Evolutionary conservation across 768 basidiomycete species (phyloP), one percentile per base, ranked within the genome.

Genomic region (Suillus paluster): DNA sequence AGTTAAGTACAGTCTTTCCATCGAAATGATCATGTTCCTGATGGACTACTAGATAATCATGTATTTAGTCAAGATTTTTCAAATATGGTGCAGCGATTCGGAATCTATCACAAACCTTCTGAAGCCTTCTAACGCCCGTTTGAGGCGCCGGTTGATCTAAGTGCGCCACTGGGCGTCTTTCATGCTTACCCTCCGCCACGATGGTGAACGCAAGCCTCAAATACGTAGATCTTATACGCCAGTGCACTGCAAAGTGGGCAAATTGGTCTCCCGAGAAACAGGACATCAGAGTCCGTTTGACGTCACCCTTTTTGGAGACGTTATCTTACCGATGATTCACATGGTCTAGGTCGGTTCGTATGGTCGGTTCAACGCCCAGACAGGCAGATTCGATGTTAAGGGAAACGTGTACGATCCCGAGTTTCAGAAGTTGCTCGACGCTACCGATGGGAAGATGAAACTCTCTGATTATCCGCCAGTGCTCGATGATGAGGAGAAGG

Each of bases 211-310:
- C 11, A 30, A n/a, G 6, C 49, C 49, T 50, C 30, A 78, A 79
- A 55, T 79, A 72, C 64, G 61, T 71, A 48, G 78, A 78, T 36
- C 73, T 78, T 17, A 74, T 78, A 53, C 69, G 34, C 1, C 46
- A 60, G 0, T 63, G 54, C 7, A 71, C 75, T 33, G 71, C 76
- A 4, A 78, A 77, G 63, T 79, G 76, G 77, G 76, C 67, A 44
- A 78, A 72, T 62, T 78, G 73, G 75, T 73, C 75, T 17, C 78
- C 77, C 0, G 73, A 74, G 46, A 68, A 67, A 48, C 68, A 68
- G 12, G 63, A 50, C 19, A n/a, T 79, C 41, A 62, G 70, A 67
- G 77, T 77, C 19, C 52, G 68, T 66, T n/a, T 19, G 3, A 33
- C 19, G 5, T 11, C 19, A 30, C 11, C n/a, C 5, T 49, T 19